Evolutionary conservation across 2,329 filamentous ascomycete species (phyloP), one percentile per base, ranked within the genome.

Genomic region (Chaetoscypha palmicola): DNA sequence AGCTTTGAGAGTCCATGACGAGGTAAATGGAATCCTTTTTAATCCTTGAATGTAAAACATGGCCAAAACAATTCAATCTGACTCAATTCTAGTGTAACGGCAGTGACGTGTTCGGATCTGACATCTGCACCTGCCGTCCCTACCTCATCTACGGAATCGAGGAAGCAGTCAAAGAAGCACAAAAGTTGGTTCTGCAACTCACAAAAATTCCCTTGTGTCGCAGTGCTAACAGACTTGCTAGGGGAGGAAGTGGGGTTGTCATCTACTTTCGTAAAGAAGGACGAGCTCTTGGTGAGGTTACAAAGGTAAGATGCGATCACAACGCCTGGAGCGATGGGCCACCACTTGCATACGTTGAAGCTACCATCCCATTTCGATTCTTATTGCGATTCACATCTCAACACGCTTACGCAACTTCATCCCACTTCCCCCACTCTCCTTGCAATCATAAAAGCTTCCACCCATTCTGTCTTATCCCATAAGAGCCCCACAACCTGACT

Each of bases 221-320:
- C 30, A 46, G 43, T 40, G 22, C 45, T 46, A 28, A 45, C 17
- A 21, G 12, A 17, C 9, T 39, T 33, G 23, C 11, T 28, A 41
- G 41, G 45, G 91, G 91, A 41, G 91, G 91, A 37, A 91, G 84
- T 56, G 91, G 91, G 45, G 88, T 96, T 17, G 92, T 97, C 42
- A 96, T 97, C 63, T 98, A 98, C 65, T 98, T 97, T 77, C 81
- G 92, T 55, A 98, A 98, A 65, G 92, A 98, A 70, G 92, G 92
- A 23, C 79, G 92, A 55, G 92, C 91, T 28, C 71, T 97, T 5
- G 92, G 92, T 41, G 92, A 98, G 65, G 92, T 98, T 26, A 61
- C 58, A 47, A 60, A 61, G 53, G 58, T 61, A 58, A 54, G 44
- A 41, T 30, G 22, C 31, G 17, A 31, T 40, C 35, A 36, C 20